phyloP scores from a whole-genome alignment of 2,329 filamentous ascomycete genomes.

The Aspergillus niger region DNA sequence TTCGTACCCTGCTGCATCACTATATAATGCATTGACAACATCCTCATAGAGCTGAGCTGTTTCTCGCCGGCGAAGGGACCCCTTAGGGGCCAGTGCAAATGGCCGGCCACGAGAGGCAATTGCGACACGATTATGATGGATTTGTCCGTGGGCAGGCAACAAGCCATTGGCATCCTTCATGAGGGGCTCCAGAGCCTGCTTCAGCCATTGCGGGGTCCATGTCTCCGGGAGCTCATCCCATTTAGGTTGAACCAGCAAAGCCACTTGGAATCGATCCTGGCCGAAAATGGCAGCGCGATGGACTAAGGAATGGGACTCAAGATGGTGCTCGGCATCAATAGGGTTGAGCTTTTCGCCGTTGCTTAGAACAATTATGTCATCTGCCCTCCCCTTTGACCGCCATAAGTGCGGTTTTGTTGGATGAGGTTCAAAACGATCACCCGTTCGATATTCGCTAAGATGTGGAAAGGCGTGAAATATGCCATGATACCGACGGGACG shows the following conservation, averaged over 20 bases:
- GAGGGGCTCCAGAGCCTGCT: slow-evolving; percentile 28
- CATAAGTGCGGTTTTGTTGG: slow-evolving; percentile 22
- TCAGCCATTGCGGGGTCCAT: slow-evolving; percentile 40
- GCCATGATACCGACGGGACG: slow-evolving; percentile 2
- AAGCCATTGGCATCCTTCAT: slow-evolving; percentile 47
- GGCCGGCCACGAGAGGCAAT: slow-evolving; percentile 45
- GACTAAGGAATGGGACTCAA: slow-evolving; percentile 36
- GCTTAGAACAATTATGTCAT: slow-evolving; percentile 37
- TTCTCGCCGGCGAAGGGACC: slow-evolving; percentile 20
- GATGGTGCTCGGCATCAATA: slow-evolving; percentile 35
- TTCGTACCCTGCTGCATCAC: too few species aligned
- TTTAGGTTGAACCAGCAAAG: slow-evolving; percentile 40
- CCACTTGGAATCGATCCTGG: slow-evolving; percentile 34
- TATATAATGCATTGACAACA: slow-evolving; percentile 15
- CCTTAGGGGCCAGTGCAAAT: slow-evolving; percentile 50
- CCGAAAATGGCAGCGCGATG: slow-evolving; percentile 36
- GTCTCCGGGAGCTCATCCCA: slow-evolving; percentile 14
- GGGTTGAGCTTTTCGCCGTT: slow-evolving; percentile 48
- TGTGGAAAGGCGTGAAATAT: slow-evolving; percentile 26
- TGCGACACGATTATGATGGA: slow-evolving; percentile 45
- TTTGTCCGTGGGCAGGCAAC: slow-evolving; percentile 42
- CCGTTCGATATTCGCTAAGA: slow-evolving; percentile 21
- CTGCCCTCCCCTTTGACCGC: slow-evolving; percentile 34
- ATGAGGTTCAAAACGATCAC: slow-evolving; percentile 25
- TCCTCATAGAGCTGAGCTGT: slow-evolving; percentile 13